A percentile compares a stretch with the other conserved stretches of the same genome.
phyloP scores from a whole-genome alignment of 441 rosid species.

The Raphanus hybrid region DNA sequence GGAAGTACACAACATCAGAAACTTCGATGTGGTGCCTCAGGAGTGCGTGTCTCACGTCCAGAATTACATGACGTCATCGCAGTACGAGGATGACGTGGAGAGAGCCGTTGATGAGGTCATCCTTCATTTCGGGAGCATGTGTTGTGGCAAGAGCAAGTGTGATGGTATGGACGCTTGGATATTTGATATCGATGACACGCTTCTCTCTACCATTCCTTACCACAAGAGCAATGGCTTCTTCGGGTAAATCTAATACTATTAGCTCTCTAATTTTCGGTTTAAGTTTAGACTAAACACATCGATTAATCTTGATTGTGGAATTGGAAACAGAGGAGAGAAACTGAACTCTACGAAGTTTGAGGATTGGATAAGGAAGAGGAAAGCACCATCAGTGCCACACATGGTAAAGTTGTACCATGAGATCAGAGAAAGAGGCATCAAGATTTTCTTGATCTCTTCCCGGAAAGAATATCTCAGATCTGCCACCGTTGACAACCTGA shows the following conservation, averaged over 20 bases:
- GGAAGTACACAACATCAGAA: conserved; percentile 67
- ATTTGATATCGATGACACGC: conserved; percentile 67
- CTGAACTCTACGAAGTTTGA: conserved; percentile 59
- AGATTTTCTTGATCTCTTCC: conserved; percentile 77
- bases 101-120: conserved; percentile 54
- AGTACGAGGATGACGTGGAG: conserved; percentile 54
- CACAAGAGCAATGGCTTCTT: conserved; percentile 60
- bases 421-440: conserved; percentile 64
- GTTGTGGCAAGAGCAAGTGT: conserved; percentile 39
- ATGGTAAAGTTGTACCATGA: conserved; percentile 59
- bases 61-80: conserved; percentile 63
- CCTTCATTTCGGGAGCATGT: conserved; percentile 45
- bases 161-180: conserved; percentile 73
- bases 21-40: conserved; percentile 63
- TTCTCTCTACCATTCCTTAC: conserved; percentile 66
- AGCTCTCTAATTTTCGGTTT: conserved; percentile 14
- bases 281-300: neutral
- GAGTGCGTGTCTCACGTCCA: conserved; percentile 54
- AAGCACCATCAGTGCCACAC: conserved; percentile 70
- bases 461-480: conserved; percentile 74
- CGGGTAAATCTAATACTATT: conserved; percentile 44
- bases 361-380: conserved; percentile 64
- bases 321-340: conserved; percentile 60
- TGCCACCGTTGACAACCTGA: conserved; percentile 75
- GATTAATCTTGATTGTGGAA: conserved; percentile 8